These are phyloP conservation scores for Ramalina intermedia DNA, from an alignment of 495 filamentous ascomycete species.

Conservation along the genomic window DNA sequence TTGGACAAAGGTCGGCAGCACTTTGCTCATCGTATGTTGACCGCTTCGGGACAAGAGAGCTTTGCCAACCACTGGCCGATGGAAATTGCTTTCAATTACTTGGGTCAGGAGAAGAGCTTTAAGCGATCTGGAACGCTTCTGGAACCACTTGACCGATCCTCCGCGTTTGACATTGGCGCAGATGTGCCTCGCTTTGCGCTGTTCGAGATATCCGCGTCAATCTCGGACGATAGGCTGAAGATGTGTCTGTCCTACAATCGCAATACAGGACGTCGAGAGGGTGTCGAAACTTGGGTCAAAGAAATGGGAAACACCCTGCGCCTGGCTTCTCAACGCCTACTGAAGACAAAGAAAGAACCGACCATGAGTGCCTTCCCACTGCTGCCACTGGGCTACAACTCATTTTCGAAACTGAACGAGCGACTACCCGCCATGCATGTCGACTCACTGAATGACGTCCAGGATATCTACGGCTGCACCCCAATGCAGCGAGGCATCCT, in stretches of 20 bases:
- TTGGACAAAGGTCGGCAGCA: slow-evolving; percentile 23
- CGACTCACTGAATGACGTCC: slow-evolving; percentile 14
- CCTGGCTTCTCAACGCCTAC: neutral
- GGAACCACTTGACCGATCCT: slow-evolving; percentile 8
- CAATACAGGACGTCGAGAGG: slow-evolving; percentile 19
- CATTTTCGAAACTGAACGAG: slow-evolving; percentile 11
- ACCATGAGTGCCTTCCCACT: slow-evolving; percentile 20
- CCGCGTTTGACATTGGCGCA: slow-evolving; percentile 25
- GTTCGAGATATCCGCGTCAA: slow-evolving; percentile 28
- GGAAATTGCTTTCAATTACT: slow-evolving; percentile 32
- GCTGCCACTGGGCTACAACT: slow-evolving; percentile 18
- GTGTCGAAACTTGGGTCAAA: slow-evolving; percentile 21
- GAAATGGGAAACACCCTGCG: slow-evolving; percentile 14
- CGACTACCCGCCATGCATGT: slow-evolving; percentile 9
- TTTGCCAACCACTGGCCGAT: slow-evolving; percentile 14
- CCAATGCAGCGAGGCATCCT: slow-evolving; percentile 33
- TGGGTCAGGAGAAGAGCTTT: slow-evolving; percentile 29
- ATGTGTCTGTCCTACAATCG: slow-evolving; percentile 20
- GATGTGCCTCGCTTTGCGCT: slow-evolving; percentile 31
- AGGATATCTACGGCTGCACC: slow-evolving; percentile 31
- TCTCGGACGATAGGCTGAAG: slow-evolving; percentile 12
- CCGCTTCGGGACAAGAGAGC: slow-evolving; percentile 5
- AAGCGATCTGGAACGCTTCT: slow-evolving; percentile 21
- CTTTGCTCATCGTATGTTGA: slow-evolving; percentile 16
- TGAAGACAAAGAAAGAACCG: slow-evolving; percentile 8